A percentile compares a stretch with the other conserved stretches of the same genome.
Conservation (phyloP, 2,329 filamentous ascomycete genomes). For the Xylaria polymorpha region DNA sequence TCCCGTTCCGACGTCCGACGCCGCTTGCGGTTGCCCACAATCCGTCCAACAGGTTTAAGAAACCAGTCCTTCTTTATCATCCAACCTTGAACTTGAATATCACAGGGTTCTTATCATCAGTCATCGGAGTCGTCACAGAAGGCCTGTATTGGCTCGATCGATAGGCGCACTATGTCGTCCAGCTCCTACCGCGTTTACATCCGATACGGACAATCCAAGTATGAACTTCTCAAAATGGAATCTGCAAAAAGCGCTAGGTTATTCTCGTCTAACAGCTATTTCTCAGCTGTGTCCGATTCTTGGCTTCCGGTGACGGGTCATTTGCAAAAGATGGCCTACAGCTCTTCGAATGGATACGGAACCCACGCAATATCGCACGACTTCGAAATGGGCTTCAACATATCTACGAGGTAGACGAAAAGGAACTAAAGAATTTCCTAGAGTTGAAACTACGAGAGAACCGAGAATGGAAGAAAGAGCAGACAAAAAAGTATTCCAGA, state of each 20-base stretch:
- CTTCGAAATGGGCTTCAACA: slow-evolving; percentile 34
- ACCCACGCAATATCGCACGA: slow-evolving; percentile 31
- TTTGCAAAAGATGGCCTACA: slow-evolving; percentile 25
- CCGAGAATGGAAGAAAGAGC: slow-evolving; percentile 1
- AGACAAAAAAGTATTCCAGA: slow-evolving; percentile 6
- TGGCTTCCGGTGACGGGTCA: slow-evolving; percentile 22
- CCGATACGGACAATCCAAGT: slow-evolving; percentile 32
- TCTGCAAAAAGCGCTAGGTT: neutral
- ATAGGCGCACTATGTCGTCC: slow-evolving; percentile 9
- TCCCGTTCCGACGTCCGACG: neutral
- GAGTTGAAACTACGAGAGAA: slow-evolving; percentile 23
- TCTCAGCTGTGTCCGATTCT: slow-evolving; percentile 35
- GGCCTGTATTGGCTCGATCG: neutral
- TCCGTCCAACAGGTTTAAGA: neutral
- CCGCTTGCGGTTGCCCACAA: slow-evolving; percentile 19
- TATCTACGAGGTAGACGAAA: slow-evolving; percentile 29
- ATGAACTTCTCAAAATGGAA: slow-evolving; percentile 1
- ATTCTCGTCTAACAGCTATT: slow-evolving; percentile 12
- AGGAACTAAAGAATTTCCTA: slow-evolving; percentile 31
- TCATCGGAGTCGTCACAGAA: neutral
- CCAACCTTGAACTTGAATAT: neutral
- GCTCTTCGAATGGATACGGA: slow-evolving; percentile 37
- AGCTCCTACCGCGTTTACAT: slow-evolving; percentile 35
- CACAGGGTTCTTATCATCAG: neutral
- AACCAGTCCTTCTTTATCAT: slow-evolving; percentile 2